A percentile compares a stretch with the other conserved stretches of the same genome.
Evolutionary conservation across 2,329 filamentous ascomycete genomes (phyloP).

Genomic region (Pseudogymnoascus sp.): DNA sequence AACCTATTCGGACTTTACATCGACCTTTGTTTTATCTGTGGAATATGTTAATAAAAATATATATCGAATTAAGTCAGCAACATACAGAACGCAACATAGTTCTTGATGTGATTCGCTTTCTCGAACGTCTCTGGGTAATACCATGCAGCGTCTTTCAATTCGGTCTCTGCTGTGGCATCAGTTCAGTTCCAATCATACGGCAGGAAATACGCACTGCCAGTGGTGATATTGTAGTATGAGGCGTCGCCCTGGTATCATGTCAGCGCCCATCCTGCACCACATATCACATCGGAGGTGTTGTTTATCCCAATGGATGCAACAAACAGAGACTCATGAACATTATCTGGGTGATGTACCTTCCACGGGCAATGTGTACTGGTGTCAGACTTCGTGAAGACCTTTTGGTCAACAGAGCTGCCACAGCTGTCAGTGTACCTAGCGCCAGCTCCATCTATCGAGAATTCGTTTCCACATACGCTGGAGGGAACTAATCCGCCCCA

Average conservation of each 20-base stretch:
- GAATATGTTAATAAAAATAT: not conserved
- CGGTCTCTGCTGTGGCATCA: slow-evolving; percentile 27
- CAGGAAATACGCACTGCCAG: slow-evolving; percentile 28
- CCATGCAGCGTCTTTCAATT: slow-evolving; percentile 40
- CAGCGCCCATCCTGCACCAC: not conserved
- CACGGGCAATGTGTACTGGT: slow-evolving; percentile 38
- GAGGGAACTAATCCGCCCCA: slow-evolving; percentile 27
- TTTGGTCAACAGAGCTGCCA: slow-evolving; percentile 32
- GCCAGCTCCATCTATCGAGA: not conserved
- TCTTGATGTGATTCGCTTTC: slow-evolving; percentile 36
- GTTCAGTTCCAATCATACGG: not conserved
- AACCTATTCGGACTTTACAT: not conserved
- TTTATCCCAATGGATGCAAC: not conserved
- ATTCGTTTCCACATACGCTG: slow-evolving; percentile 24
- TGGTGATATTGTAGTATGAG: slow-evolving; percentile 40
- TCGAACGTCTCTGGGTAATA: slow-evolving; percentile 37
- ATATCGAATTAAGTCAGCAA: slow-evolving; percentile 10
- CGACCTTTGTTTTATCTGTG: slow-evolving; percentile 17
- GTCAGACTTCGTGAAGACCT: slow-evolving; percentile 34
- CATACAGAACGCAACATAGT: slow-evolving; percentile 42
- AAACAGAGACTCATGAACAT: not conserved
- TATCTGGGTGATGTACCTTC: slow-evolving; percentile 27
- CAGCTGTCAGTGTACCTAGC: slow-evolving; percentile 12
- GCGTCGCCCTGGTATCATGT: slow-evolving; percentile 30
- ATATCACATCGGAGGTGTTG: not conserved